Evolutionary conservation across 352 stramenopile species (phyloP).

Genomic region (Phytophthora colocasiae): DNA sequence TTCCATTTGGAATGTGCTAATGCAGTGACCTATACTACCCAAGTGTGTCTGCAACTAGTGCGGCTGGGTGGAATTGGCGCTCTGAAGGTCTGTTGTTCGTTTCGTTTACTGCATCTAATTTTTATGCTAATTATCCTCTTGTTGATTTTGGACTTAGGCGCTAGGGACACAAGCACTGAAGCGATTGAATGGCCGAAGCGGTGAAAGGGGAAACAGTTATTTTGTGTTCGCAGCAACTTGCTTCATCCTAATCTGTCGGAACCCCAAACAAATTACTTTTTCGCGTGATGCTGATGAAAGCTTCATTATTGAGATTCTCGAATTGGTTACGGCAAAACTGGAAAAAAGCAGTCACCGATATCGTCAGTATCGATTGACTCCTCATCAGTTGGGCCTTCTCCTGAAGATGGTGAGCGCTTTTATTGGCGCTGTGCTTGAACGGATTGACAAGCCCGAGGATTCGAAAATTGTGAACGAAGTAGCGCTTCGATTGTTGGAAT

Average conservation of each 20-base stretch:
- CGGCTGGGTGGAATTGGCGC: conserved; percentile 42
- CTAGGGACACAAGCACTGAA: conserved; percentile 36
- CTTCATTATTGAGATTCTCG: conserved; percentile 23
- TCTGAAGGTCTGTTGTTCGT: conserved; percentile 47
- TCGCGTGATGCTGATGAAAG: conserved; percentile 4
- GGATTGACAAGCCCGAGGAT: conserved; percentile 10
- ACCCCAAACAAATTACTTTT: conserved; percentile 17
- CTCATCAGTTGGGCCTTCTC: conserved; percentile 39
- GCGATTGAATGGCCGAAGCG: conserved; percentile 12
- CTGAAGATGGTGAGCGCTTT: conserved; percentile 44
- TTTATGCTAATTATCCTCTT: conserved; percentile 8
- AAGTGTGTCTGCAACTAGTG: conserved; percentile 47
- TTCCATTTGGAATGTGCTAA: conserved; percentile 38
- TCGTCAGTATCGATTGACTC: conserved; percentile 27
- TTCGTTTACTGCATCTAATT: not conserved
- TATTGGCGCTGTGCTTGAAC: conserved; percentile 16
- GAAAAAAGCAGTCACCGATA: conserved; percentile 26
- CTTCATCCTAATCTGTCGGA: conserved; percentile 45
- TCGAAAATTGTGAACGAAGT: conserved; percentile 16
- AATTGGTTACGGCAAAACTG: conserved; percentile 28
- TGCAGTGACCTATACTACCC: conserved; percentile 29
- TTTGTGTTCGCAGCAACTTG: conserved; percentile 55
- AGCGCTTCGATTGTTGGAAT: conserved; percentile 33
- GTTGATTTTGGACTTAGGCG: conserved; percentile 17
- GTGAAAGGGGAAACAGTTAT: conserved; percentile 30